These are phyloP conservation scores for Xerocomus nothofagi DNA, from an alignment of 1,284 basidiomycete genomes.

Conservation along the genomic window DNA sequence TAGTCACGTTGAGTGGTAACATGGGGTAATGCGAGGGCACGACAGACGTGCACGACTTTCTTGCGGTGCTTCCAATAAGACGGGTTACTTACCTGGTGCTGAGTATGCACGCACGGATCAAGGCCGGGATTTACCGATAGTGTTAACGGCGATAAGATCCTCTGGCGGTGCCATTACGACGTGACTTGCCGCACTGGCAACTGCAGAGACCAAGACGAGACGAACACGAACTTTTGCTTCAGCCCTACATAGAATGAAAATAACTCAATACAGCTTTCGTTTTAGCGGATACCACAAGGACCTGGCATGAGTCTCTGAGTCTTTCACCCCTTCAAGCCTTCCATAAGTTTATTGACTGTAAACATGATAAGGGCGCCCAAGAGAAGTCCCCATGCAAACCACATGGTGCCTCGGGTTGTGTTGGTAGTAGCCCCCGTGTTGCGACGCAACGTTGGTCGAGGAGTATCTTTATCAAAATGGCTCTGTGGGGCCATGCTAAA, in stretches of 20 bases:
- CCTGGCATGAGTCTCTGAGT: not conserved
- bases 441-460: slow-evolving; percentile 13
- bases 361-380: slow-evolving; percentile 12
- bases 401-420: slow-evolving; percentile 1
- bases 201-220: not conserved
- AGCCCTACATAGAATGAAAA: not conserved
- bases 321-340: slow-evolving; percentile 6
- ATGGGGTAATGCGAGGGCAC: too few species aligned
- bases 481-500: slow-evolving; percentile 9
- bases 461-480: slow-evolving; percentile 18
- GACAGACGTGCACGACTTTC: too few species aligned
- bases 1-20: too few species aligned
- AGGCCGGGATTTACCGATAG: too few species aligned
- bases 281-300: not conserved
- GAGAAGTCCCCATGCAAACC: slow-evolving; percentile 20
- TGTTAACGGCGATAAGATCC: too few species aligned
- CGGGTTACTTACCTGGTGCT: too few species aligned
- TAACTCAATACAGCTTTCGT: too few species aligned
- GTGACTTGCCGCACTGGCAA: not conserved
- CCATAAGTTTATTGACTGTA: slow-evolving; percentile 2
- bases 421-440: not conserved
- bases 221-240: not conserved
- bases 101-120: too few species aligned
- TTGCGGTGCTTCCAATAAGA: too few species aligned
- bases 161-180: too few species aligned